A percentile compares a stretch with the other conserved stretches of the same genome.
Conservation (phyloP, 2,329 filamentous ascomycete species). For the Pseudogymnoascus sp. region DNA sequence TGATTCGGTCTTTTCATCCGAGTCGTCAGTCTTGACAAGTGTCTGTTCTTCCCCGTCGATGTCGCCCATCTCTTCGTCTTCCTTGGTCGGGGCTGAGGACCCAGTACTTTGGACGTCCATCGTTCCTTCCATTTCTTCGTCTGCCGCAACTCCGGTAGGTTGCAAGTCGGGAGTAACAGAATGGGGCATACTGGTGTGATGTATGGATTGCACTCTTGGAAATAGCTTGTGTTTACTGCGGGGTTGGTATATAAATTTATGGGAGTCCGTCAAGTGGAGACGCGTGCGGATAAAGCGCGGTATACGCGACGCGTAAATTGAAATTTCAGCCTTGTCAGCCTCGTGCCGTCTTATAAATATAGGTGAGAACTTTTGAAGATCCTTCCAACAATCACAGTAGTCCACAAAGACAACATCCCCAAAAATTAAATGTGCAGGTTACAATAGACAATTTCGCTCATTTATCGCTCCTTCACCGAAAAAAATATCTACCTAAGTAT, state of each 20-base stretch:
- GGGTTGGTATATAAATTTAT: not conserved
- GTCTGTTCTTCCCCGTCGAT: conserved; percentile 17
- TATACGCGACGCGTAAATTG: conserved; percentile 17
- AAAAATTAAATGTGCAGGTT: not conserved
- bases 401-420: not conserved
- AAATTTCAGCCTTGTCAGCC: conserved; percentile 16
- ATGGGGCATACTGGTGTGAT: not conserved
- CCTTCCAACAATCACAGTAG: not conserved
- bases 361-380: not conserved
- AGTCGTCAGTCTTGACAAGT: conserved; percentile 17
- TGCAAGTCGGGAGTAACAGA: conserved; percentile 8
- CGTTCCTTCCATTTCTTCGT: conserved; percentile 1
- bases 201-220: not conserved
- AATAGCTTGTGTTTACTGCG: conserved; percentile 2
- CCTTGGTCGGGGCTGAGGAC: conserved; percentile 19
- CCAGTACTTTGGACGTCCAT: not conserved
- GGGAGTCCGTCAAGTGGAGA: not conserved
- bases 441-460: not conserved
- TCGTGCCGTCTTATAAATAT: not conserved
- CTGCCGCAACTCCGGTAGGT: not conserved
- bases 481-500: not conserved
- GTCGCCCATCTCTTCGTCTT: conserved; percentile 37
- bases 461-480: not conserved
- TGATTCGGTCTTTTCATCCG: not conserved
- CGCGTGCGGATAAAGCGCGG: conserved; percentile 13